Percentiles rank a stretch among this genome's conserved stretches.
Evolutionary conservation across 2,329 filamentous ascomycete genomes (phyloP).

Genomic region (Aureobasidium sp.): DNA sequence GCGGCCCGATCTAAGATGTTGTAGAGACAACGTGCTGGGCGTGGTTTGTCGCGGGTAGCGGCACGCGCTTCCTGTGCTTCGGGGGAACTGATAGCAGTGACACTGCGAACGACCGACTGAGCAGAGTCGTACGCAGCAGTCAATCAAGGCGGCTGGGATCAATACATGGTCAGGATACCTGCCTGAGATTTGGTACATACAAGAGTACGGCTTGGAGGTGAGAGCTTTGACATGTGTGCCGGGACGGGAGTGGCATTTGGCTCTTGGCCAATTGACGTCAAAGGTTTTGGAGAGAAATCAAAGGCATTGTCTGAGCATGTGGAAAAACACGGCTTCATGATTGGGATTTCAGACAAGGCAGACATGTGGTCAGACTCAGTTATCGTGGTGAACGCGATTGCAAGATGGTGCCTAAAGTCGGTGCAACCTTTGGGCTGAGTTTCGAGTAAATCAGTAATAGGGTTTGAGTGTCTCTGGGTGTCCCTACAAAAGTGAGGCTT

Average conservation of each 20-base stretch:
- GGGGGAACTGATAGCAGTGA: not conserved
- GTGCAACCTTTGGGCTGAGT: constrained; percentile 1
- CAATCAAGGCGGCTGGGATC: not conserved
- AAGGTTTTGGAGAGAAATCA: not conserved
- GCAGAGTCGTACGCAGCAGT: not conserved
- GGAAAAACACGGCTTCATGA: not conserved
- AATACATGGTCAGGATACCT: constrained; percentile 4
- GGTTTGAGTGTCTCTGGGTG: not conserved
- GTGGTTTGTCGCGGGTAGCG: constrained; percentile 4
- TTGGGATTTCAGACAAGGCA: not conserved
- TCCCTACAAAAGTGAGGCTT: not conserved
- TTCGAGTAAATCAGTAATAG: not conserved
- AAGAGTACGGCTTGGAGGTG: not conserved
- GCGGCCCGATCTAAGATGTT: constrained; percentile 7
- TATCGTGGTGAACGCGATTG: not conserved
- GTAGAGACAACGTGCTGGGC: not conserved
- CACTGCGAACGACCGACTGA: not conserved
- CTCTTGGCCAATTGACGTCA: constrained; percentile 2
- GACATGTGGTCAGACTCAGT: not conserved
- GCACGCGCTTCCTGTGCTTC: not conserved
- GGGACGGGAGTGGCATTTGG: not conserved
- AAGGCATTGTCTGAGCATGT: not conserved
- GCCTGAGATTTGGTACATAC: not conserved
- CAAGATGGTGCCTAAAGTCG: not conserved
- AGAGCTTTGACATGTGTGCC: constrained; percentile 8